phyloP scores from a whole-genome alignment of 164 flowering plant species.

The Vitis riparia region DNA sequence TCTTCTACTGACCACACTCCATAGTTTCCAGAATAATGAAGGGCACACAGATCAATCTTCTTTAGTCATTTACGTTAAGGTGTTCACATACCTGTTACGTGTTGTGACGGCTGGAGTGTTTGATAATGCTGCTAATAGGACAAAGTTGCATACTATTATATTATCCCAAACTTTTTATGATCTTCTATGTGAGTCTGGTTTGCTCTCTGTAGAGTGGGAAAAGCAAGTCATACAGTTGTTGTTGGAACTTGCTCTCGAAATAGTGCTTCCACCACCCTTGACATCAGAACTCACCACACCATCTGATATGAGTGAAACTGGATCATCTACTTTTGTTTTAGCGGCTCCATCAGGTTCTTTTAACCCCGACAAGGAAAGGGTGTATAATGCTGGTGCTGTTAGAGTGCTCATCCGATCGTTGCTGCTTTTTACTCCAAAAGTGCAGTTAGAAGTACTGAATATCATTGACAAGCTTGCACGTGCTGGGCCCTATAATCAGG shows the following conservation, averaged over 20 bases:
- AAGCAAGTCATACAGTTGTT: constrained; percentile 86
- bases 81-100: constrained; percentile 78
- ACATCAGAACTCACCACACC: constrained; percentile 43
- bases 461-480: constrained; percentile 83
- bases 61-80: constrained; percentile 49
- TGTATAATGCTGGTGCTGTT: constrained; percentile 91
- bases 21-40: constrained; percentile 76
- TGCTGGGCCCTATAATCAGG: constrained; percentile 87
- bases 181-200: constrained; percentile 86
- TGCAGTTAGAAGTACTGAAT: constrained; percentile 79
- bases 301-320: constrained; percentile 41
- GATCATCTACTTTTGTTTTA: constrained; percentile 47
- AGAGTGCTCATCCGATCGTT: constrained; percentile 77
- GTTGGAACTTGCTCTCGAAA: constrained; percentile 93
- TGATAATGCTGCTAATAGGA: constrained; percentile 74
- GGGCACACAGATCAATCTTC: constrained; percentile 44
- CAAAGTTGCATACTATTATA: constrained; percentile 65
- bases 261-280: constrained; percentile 80
- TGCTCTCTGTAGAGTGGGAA: constrained; percentile 87
- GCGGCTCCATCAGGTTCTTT: constrained; percentile 56
- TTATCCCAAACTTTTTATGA: constrained; percentile 87
- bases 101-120: constrained; percentile 83
- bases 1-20: constrained; percentile 80
- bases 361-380: constrained; percentile 62
- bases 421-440: constrained; percentile 85